phyloP scores from a whole-genome alignment of 225 moss, liverwort and hornwort species.

The Bryum argenteum region DNA sequence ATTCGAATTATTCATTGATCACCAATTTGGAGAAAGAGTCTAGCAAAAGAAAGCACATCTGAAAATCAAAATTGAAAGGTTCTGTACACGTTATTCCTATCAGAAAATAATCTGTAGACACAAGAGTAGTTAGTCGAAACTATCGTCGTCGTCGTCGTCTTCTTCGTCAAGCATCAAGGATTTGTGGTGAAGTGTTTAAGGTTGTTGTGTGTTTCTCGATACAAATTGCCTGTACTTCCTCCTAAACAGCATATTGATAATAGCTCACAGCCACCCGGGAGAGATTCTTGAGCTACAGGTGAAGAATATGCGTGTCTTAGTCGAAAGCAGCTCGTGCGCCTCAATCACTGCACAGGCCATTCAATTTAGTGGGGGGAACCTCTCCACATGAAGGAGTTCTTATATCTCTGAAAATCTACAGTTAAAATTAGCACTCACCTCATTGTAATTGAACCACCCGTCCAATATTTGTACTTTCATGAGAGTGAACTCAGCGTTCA shows the following conservation, averaged over 20 bases:
- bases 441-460: too few species aligned
- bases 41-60: too few species aligned
- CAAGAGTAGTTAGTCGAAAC: too few species aligned
- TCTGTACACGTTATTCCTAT: background rate
- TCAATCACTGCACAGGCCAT: slow-evolving; percentile 59
- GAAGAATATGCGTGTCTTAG: slow-evolving; percentile 84
- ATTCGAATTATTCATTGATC: too few species aligned
- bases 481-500: slow-evolving; percentile 33
- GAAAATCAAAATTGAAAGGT: too few species aligned
- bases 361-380: background rate
- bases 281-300: slow-evolving; percentile 68
- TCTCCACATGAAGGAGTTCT: too few species aligned
- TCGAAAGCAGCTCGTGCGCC: slow-evolving; percentile 84
- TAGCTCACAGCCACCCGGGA: slow-evolving; percentile 38
- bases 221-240: slow-evolving; percentile 18
- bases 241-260: slow-evolving; percentile 30
- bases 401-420: too few species aligned
- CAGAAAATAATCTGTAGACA: background rate
- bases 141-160: too few species aligned
- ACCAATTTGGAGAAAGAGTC: too few species aligned
- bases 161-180: background rate
- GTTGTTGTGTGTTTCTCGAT: slow-evolving; percentile 7
- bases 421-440: slow-evolving; percentile 52
- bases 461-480: slow-evolving; percentile 50
- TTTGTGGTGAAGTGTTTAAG: background rate